Conservation (phyloP, 192 early-diverging fungal genomes). For the Spinellus fusiger region DNA sequence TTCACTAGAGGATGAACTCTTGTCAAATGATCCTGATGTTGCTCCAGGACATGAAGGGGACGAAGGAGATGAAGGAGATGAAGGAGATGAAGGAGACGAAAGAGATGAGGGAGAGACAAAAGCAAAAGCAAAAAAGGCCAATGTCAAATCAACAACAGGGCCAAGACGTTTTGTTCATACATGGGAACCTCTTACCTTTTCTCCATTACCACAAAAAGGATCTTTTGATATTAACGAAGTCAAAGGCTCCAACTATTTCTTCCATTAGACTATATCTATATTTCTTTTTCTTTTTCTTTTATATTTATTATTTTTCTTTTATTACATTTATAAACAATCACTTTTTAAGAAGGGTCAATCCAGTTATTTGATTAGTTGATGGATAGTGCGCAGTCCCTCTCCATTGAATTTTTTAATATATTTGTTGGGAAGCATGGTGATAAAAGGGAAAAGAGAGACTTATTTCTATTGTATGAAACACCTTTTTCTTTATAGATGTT, state of each 20-base stretch:
- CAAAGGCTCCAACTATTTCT: conserved; percentile 82
- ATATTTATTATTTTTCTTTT: background rate
- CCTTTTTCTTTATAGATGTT: no score
- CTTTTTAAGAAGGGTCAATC: no score
- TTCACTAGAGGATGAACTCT: conserved; percentile 11
- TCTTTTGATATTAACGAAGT: conserved; percentile 82
- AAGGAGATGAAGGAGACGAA: conserved; percentile 34
- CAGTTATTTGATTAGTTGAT: no score
- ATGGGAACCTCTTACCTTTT: conserved; percentile 61
- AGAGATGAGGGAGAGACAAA: conserved; percentile 25
- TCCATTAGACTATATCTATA: conserved; percentile 57
- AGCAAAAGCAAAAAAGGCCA: conserved; percentile 20
- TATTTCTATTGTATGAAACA: no score
- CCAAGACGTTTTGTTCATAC: conserved; percentile 26
- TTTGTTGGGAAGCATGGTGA: no score
- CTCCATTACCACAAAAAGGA: conserved; percentile 73
- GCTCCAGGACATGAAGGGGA: conserved; percentile 27
- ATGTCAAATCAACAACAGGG: no score
- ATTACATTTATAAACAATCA: background rate
- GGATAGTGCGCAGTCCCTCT: no score
- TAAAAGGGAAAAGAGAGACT: no score
- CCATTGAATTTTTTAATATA: no score
- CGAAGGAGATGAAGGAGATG: conserved; percentile 43
- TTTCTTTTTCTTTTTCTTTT: conserved; percentile 11
- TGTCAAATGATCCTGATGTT: conserved; percentile 20